Percentiles rank a stretch among this genome's conserved stretches.
phyloP scores from a whole-genome alignment of 192 early-diverging fungal species.

The Rhizoclosmatium sp. region DNA sequence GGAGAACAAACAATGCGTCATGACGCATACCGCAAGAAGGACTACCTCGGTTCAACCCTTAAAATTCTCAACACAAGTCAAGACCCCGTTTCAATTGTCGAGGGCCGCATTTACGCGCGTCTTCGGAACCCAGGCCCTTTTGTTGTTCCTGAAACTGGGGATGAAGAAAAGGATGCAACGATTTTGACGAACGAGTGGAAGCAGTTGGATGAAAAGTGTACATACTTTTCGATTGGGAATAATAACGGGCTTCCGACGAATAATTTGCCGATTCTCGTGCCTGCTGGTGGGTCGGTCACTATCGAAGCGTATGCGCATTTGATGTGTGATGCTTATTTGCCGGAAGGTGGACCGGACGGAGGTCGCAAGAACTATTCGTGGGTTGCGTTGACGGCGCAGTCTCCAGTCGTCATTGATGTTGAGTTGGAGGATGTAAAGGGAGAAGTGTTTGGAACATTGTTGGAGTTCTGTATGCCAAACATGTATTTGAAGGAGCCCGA shows the following conservation, averaged over 20 bases:
- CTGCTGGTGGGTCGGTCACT: not conserved
- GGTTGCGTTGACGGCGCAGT: conserved; percentile 6
- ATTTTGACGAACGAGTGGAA: conserved; percentile 19
- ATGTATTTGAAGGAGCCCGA: not conserved
- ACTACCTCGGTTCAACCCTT: not conserved
- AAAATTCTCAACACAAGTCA: conserved; percentile 16
- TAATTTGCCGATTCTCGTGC: not conserved
- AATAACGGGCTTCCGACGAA: not conserved
- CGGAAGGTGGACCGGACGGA: not conserved
- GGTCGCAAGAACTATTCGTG: conserved; percentile 12
- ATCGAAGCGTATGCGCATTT: not conserved
- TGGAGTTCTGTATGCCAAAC: conserved; percentile 17
- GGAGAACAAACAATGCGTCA: not conserved
- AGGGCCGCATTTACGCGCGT: conserved; percentile 2
- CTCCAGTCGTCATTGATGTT: conserved; percentile 31
- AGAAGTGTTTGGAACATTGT: conserved; percentile 21
- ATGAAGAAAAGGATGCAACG: not conserved
- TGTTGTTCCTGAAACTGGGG: not conserved
- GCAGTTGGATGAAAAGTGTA: not conserved
- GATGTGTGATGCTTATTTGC: not conserved
- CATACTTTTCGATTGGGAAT: not conserved
- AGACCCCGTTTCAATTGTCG: conserved; percentile 6
- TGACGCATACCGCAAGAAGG: not conserved
- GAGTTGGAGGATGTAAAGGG: conserved; percentile 35
- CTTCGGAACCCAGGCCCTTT: not conserved